A percentile compares a stretch with the other conserved stretches of the same genome.
Conservation (phyloP, 129 eudicot species). For the Tanacetum coccineum region DNA sequence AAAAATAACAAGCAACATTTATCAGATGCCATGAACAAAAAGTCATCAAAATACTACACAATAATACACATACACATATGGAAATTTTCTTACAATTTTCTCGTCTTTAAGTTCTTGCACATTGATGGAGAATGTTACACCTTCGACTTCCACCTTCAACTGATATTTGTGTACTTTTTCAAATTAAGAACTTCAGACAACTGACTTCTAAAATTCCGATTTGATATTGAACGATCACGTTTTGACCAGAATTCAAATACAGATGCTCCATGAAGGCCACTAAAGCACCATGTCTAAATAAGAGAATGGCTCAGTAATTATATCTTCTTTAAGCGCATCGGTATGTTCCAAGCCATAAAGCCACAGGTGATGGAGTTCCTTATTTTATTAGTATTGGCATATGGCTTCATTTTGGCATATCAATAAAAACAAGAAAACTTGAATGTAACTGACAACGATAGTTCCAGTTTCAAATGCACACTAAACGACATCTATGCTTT, state of each 20-base stretch:
- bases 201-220: constrained; percentile 21
- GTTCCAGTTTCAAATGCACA: constrained; percentile 73
- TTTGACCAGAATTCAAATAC: constrained; percentile 54
- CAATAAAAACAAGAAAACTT: constrained; percentile 67
- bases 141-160: constrained; percentile 38
- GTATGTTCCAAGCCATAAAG: constrained; percentile 98
- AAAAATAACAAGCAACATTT: constrained; percentile 56
- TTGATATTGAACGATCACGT: constrained; percentile 44
- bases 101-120: constrained; percentile 60
- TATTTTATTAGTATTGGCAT: constrained; percentile 34
- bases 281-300: constrained; percentile 34
- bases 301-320: constrained; percentile 35
- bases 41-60: neutral
- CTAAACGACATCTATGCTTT: constrained; percentile 75
- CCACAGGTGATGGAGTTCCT: constrained; percentile 39
- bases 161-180: constrained; percentile 36
- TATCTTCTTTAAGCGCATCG: constrained; percentile 81
- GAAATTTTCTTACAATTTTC: constrained; percentile 42
- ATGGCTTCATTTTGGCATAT: constrained; percentile 58
- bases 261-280: constrained; percentile 63
- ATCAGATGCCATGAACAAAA: constrained; percentile 48
- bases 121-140: constrained; percentile 41
- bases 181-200: constrained; percentile 23
- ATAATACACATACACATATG: neutral
- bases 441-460: constrained; percentile 75